A percentile compares a stretch with the other conserved stretches of the same genome.
phyloP scores from a whole-genome alignment of 192 early-diverging fungal species.

The Mortierella antarctica region DNA sequence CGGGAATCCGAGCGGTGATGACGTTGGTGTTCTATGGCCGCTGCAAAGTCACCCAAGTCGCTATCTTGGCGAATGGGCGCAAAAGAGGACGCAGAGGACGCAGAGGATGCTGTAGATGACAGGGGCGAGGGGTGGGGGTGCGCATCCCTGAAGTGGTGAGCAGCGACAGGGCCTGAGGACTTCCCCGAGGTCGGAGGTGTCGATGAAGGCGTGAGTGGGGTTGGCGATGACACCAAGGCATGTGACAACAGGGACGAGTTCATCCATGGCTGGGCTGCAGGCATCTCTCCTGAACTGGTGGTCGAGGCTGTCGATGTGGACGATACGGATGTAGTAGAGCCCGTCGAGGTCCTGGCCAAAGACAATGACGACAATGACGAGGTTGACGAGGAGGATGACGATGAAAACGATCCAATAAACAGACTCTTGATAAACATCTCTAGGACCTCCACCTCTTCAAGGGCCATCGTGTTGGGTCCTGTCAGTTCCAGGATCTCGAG shows the following conservation, averaged over 20 bases:
- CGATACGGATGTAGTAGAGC: background rate
- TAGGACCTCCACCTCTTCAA: conserved; percentile 13
- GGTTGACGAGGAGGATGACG: background rate
- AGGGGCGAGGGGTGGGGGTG: background rate
- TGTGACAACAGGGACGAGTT: background rate
- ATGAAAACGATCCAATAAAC: background rate
- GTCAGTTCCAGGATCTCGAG: conserved; percentile 10
- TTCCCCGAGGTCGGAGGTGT: background rate
- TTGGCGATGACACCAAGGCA: background rate
- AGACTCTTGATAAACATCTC: conserved; percentile 26
- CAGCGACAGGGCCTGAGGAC: background rate
- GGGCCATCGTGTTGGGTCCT: background rate
- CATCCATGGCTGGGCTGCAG: background rate
- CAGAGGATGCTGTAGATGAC: no score
- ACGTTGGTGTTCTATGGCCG: no score
- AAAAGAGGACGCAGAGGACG: no score
- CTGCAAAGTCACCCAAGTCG: no score
- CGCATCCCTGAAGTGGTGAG: background rate
- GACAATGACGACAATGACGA: background rate
- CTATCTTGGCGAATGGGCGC: no score
- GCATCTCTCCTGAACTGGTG: background rate
- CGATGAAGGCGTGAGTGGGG: background rate
- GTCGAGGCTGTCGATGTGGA: background rate
- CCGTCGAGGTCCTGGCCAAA: background rate
- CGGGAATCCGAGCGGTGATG: no score